Conservation (phyloP, 768 basidiomycete genomes). For the Termitomyces sp. region DNA sequence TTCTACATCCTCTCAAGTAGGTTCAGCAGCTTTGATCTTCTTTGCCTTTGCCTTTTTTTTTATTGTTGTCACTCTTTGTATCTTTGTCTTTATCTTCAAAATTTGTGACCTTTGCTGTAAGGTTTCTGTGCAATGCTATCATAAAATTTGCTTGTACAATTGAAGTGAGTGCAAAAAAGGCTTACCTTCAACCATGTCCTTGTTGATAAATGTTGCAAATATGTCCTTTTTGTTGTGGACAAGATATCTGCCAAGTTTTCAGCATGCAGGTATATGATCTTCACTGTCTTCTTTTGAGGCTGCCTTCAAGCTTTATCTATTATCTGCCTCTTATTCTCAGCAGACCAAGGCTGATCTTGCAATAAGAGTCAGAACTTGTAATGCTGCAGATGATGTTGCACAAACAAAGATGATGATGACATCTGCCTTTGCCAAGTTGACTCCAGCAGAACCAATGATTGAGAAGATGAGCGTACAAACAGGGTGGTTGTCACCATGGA, state of each 20-base stretch:
- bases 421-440: not conserved
- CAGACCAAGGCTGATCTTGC: conserved; percentile 26
- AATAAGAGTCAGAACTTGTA: not conserved
- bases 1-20: too few relatives aligned
- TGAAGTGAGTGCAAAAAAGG: not conserved
- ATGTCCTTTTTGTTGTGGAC: conserved; percentile 20
- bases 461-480: not conserved
- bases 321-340: conserved; percentile 23
- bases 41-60: too few relatives aligned
- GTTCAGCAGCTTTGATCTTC: too few relatives aligned
- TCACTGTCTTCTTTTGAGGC: conserved; percentile 19
- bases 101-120: not conserved
- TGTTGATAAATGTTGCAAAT: conserved; percentile 17
- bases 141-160: not conserved
- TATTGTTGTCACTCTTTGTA: too few relatives aligned
- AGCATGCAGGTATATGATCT: conserved; percentile 18
- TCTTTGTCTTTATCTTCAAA: not conserved
- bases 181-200: not conserved
- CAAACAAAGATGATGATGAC: not conserved
- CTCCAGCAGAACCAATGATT: not conserved
- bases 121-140: not conserved
- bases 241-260: conserved; percentile 19
- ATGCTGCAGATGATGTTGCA: not conserved
- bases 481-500: not conserved
- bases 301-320: conserved; percentile 22